Evolutionary conservation across 2,329 filamentous ascomycete genomes (phyloP), one percentile per base, ranked within the genome.

Genomic region (Shiraia sp.): DNA sequence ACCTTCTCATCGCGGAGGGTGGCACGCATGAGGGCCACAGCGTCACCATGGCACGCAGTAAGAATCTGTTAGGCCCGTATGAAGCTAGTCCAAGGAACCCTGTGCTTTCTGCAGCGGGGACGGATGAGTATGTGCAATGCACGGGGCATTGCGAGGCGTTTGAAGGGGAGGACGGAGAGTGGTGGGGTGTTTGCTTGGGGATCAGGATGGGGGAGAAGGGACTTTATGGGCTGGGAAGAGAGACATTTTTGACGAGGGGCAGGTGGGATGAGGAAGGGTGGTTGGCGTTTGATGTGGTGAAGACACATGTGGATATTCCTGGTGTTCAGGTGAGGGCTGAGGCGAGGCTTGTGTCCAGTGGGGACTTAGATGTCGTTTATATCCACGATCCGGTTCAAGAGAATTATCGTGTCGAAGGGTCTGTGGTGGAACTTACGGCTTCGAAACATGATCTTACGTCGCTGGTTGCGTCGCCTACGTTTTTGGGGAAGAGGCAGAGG

Each of bases 1-100:
- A 68, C 31, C 47, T 69, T 1, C 35, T 69, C 39, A 53, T 67
- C 24, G 63, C 65, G 0, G 62, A 70, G 48, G 68, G 65, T 14
- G 55, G 48, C 17, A 52, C 46, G 12, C 46, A 44, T 30, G 36
- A 47, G 35, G 38, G 37, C 14, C 49, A 51, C 7, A 39, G 32
- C 13, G 34, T 47, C 10, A 47, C 42, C 10, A 53, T 53, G 27
- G 49, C 51, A 13, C 38, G 51, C 3, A 50, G 49, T 16, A 34
- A 36, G 19, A 41, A 22, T 26, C 44, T 52, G 1, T 39, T 34
- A 10, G 49, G 49, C 8, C 49, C 49, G 3, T 51, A 49, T 26
- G 49, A 55, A 6, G 10, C 38, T 3, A 44, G 36, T 22, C 47
- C 49, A 1, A 26, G 27, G 16, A 55, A 55, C 19, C 44, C 49